Evolutionary conservation across 139 green algal species (phyloP), one percentile per base, ranked within the genome.

Genomic region (Trebouxia sp.): DNA sequence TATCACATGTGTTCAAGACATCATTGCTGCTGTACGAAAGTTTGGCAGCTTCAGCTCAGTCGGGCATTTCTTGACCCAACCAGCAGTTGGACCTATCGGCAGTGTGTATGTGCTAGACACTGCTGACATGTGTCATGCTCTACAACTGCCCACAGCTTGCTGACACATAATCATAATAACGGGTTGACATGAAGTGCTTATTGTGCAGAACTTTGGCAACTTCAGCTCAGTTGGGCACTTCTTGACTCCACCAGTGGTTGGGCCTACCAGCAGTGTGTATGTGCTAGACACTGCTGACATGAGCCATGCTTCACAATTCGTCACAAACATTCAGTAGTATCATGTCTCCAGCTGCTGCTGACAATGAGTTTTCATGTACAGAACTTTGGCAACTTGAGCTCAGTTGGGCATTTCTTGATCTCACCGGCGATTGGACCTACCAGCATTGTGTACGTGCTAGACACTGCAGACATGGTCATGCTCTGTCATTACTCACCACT

Each of bases 261-360:
- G 85, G 0, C 82, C 86, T 0, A 14, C 87, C 32, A 38, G 47
- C 5, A 35, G 11, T 2, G 83, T 92, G 1, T 79, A 81, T 20
- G 47, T 93, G 17, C 80, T 93, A 37, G 82, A 78, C 7, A 67
- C 89, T 7, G 89, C 89, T 6, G 87, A 91, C 79, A 80, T 88
- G 80, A 85, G 87, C 20, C 77, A 87, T 43, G 84, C 45, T 0
- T 88, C 93, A 28, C 20, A 45, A 14, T 47, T 69, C 28, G 75
- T 47, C 47, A 51, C 47, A 28, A 67, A 69, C n/a, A n/a, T n/a
- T n/a, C n/a, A n/a, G n/a, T n/a, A n/a, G n/a, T n/a, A n/a, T n/a
- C n/a, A n/a, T n/a, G n/a, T n/a, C n/a, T n/a, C n/a, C n/a, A n/a
- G n/a, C n/a, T n/a, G n/a, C n/a, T n/a, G n/a, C n/a, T n/a, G n/a